phyloP scores from a whole-genome alignment of 208 protist species.

The Giardia muris region DNA sequence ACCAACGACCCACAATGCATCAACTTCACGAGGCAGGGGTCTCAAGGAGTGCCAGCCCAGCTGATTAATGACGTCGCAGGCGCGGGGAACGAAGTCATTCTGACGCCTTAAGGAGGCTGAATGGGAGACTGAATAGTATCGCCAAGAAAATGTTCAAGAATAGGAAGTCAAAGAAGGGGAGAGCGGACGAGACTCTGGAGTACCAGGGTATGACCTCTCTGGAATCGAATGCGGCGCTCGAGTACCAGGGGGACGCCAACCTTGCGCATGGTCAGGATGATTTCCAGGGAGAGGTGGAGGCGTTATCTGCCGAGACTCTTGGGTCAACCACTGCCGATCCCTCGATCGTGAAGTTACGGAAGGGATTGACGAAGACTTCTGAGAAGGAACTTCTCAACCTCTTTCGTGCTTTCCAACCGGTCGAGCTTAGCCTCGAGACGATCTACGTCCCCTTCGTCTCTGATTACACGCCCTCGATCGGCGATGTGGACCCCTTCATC shows the following conservation, averaged over 20 bases:
- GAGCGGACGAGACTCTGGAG: not conserved
- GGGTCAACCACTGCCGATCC: not conserved
- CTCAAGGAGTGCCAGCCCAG: no score
- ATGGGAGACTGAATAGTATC: no score
- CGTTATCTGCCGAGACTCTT: not conserved
- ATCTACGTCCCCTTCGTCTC: constrained; percentile 19
- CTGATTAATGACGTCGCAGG: no score
- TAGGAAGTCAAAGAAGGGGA: not conserved
- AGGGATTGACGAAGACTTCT: not conserved
- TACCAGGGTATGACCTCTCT: not conserved
- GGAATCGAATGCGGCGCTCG: not conserved
- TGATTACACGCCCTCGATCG: constrained; percentile 22
- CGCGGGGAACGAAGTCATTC: no score
- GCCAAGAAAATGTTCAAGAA: constrained; percentile 7
- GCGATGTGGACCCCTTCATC: constrained; percentile 25
- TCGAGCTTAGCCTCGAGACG: constrained; percentile 9
- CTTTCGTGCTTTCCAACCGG: not conserved
- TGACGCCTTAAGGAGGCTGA: no score
- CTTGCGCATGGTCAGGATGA: not conserved
- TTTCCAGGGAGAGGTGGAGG: not conserved
- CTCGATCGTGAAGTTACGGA: constrained; percentile 1
- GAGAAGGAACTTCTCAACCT: not conserved
- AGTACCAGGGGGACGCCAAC: not conserved
- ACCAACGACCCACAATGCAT: no score
- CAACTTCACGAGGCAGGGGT: no score